Conservation (phyloP, 2,329 filamentous ascomycete genomes). For the Zalaria obscura region DNA sequence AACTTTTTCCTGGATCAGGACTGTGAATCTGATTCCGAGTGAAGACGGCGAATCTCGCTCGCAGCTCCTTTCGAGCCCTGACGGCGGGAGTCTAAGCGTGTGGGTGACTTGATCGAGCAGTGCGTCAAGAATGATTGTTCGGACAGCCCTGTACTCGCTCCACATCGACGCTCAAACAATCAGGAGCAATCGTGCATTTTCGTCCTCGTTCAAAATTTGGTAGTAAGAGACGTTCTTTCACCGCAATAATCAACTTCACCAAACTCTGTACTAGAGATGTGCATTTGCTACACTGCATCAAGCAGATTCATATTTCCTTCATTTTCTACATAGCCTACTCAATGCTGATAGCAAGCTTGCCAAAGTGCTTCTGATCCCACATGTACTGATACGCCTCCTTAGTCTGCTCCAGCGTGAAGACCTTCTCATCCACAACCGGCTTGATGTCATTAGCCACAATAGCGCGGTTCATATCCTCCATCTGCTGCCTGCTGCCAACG, state of each 20-base stretch:
- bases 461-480: conserved; percentile 44
- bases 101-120: too few species aligned
- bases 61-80: too few species aligned
- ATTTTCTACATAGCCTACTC: conserved; percentile 11
- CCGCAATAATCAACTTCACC: too few species aligned
- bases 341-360: conserved; percentile 25
- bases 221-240: too few species aligned
- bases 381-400: conserved; percentile 34
- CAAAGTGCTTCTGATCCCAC: conserved; percentile 35
- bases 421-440: conserved; percentile 43
- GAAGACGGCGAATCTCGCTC: too few species aligned
- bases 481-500: conserved; percentile 40
- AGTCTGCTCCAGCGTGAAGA: conserved; percentile 37
- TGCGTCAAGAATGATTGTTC: too few species aligned
- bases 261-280: too few species aligned
- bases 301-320: neutral
- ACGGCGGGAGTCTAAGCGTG: too few species aligned
- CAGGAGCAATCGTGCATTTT: neutral
- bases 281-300: too few species aligned
- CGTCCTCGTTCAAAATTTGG: neutral
- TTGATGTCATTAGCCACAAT: conserved; percentile 46
- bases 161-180: neutral
- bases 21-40: too few species aligned
- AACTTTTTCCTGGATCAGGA: too few species aligned
- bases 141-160: neutral